phyloP scores from a whole-genome alignment of 2,329 filamentous ascomycete species.

The Arachnomyces sp. region DNA sequence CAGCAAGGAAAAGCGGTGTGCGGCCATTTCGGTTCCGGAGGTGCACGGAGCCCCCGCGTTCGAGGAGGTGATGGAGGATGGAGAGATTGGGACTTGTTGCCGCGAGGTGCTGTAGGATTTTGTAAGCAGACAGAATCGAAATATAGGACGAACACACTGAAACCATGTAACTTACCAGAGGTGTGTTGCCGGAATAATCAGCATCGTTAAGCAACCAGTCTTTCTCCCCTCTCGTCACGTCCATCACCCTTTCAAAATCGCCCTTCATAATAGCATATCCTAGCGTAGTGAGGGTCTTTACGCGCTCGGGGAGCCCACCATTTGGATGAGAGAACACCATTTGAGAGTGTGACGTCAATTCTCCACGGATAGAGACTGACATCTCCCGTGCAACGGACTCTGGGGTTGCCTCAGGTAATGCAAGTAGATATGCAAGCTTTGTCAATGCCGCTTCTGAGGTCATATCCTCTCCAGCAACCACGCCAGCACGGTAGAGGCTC shows the following conservation, averaged over 20 bases:
- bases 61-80: constrained; percentile 48
- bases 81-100: constrained; percentile 47
- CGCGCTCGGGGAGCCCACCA: constrained; percentile 46
- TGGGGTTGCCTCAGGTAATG: constrained; percentile 54
- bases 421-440: constrained; percentile 79
- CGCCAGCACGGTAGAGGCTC: constrained; percentile 69
- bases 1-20: constrained; percentile 53
- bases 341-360: constrained; percentile 67
- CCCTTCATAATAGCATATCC: constrained; percentile 72
- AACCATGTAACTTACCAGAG: constrained; percentile 29
- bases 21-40: constrained; percentile 50
- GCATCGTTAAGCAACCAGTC: constrained; percentile 61
- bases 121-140: constrained; percentile 4
- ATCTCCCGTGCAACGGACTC: constrained; percentile 62
- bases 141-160: neutral
- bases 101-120: constrained; percentile 43
- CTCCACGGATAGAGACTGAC: constrained; percentile 67
- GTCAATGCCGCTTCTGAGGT: constrained; percentile 86
- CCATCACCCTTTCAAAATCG: constrained; percentile 55
- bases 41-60: constrained; percentile 51
- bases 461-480: constrained; percentile 82
- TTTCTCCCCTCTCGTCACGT: constrained; percentile 60
- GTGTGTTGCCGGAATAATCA: constrained; percentile 76
- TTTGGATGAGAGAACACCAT: constrained; percentile 70
- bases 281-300: constrained; percentile 63